Percentiles rank a stretch among this genome's conserved stretches.
These are phyloP conservation scores for Phytopythium delawarense DNA, from an alignment of 352 stramenopile species.

Conservation along the genomic window DNA sequence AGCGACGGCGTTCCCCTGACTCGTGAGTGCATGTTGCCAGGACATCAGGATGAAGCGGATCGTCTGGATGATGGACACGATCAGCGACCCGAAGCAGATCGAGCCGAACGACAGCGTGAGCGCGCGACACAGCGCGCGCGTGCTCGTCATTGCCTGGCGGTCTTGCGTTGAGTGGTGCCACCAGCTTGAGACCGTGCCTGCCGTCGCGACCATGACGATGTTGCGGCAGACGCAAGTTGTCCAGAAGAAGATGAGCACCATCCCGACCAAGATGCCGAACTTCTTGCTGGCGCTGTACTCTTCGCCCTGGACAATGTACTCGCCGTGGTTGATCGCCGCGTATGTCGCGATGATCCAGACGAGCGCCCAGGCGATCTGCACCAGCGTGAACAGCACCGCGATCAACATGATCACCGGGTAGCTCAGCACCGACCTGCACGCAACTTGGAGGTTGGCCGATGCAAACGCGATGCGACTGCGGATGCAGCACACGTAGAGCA, in stretches of 20 bases:
- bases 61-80: constrained; percentile 75
- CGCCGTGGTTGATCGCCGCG: constrained; percentile 47
- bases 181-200: constrained; percentile 85
- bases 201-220: constrained; percentile 76
- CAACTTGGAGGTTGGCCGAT: constrained; percentile 76
- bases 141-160: constrained; percentile 29
- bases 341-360: constrained; percentile 75
- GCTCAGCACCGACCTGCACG: constrained; percentile 63
- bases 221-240: constrained; percentile 64
- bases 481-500: constrained; percentile 57
- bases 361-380: constrained; percentile 70
- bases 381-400: constrained; percentile 62
- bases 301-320: constrained; percentile 32
- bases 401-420: constrained; percentile 70
- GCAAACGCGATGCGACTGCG: constrained; percentile 66
- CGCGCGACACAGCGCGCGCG: constrained; percentile 42
- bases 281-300: constrained; percentile 31
- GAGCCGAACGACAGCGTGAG: constrained; percentile 75
- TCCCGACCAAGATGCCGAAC: constrained; percentile 38
- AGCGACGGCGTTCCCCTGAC: constrained; percentile 52
- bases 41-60: constrained; percentile 42
- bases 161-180: constrained; percentile 56
- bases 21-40: constrained; percentile 32
- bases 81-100: constrained; percentile 83
- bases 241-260: constrained; percentile 86